phyloP scores from a whole-genome alignment of 192 early-diverging fungal genomes.

The Gonapodya sp. region DNA sequence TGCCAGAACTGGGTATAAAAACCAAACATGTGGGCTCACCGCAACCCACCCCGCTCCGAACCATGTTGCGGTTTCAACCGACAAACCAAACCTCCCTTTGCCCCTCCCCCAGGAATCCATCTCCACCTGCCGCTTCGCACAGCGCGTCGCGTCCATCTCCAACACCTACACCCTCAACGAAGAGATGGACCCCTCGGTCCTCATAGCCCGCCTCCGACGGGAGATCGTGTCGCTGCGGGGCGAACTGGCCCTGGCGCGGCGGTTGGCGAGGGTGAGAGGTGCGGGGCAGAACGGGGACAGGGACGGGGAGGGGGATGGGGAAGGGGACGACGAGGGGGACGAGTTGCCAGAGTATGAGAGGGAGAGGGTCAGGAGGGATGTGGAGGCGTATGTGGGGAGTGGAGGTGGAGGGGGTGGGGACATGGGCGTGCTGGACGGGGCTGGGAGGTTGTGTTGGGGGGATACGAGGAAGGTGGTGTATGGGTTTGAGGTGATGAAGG shows the following conservation, averaged over 20 bases:
- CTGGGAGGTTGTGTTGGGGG: neutral
- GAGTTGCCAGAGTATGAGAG: slow-evolving; percentile 46
- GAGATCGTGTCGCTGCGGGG: slow-evolving; percentile 40
- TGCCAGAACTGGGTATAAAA: too few species aligned
- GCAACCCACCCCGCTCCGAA: too few species aligned
- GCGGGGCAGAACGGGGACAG: too few species aligned
- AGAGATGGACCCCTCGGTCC: slow-evolving; percentile 43
- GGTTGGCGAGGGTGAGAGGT: slow-evolving; percentile 3
- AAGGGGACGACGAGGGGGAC: slow-evolving; percentile 19
- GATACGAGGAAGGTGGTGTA: neutral
- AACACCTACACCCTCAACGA: slow-evolving; percentile 44
- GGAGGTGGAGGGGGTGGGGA: neutral
- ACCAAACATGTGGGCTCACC: too few species aligned
- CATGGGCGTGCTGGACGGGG: neutral
- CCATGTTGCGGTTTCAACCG: too few species aligned
- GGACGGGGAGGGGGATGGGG: slow-evolving; percentile 29
- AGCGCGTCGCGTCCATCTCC: slow-evolving; percentile 46
- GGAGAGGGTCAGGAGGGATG: slow-evolving; percentile 19
- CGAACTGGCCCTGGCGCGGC: slow-evolving; percentile 40
- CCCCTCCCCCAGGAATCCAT: slow-evolving; percentile 57
- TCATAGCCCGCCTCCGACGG: slow-evolving; percentile 37
- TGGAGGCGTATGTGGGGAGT: neutral
- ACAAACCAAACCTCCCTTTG: too few species aligned
- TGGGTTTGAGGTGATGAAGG: slow-evolving; percentile 3
- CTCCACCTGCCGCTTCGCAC: slow-evolving; percentile 55